Evolutionary conservation across 1,139 yeast species (phyloP).

Genomic region (Spathaspora sp.): DNA sequence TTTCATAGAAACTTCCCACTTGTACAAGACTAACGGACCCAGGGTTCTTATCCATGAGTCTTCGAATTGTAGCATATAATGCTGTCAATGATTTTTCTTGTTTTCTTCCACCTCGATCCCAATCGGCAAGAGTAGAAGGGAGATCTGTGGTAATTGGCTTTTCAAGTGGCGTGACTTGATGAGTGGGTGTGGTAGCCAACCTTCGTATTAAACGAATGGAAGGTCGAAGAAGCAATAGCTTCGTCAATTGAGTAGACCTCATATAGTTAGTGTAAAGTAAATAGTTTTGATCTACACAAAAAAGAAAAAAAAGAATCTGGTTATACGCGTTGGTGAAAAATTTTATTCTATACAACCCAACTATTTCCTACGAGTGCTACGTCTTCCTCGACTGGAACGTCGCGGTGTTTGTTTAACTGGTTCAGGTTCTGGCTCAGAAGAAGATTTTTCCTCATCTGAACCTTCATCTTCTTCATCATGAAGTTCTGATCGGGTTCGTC

Average conservation of each 20-base stretch:
- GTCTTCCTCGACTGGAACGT: slow-evolving; percentile 27
- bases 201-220: neutral
- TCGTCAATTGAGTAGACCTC: neutral
- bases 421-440: slow-evolving; percentile 6
- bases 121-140: slow-evolving; percentile 14
- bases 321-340: slow-evolving; percentile 2
- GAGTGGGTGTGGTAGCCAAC: neutral
- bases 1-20: slow-evolving; percentile 86
- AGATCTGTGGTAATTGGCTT: neutral
- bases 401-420: slow-evolving; percentile 18
- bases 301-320: neutral
- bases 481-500: slow-evolving; percentile 29
- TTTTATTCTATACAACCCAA: too few species aligned
- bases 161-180: neutral
- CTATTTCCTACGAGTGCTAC: slow-evolving; percentile 28
- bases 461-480: slow-evolving; percentile 19
- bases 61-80: slow-evolving; percentile 34
- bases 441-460: neutral
- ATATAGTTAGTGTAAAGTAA: neutral
- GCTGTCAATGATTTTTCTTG: slow-evolving; percentile 33
- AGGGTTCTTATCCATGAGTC: slow-evolving; percentile 40
- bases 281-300: neutral
- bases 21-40: slow-evolving; percentile 81
- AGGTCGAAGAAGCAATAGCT: neutral
- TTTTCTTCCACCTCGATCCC: slow-evolving; percentile 47